Base-by-base conservation (phyloP, 805 yeast genomes). In the Metschnikowia kofuensis region DNA sequence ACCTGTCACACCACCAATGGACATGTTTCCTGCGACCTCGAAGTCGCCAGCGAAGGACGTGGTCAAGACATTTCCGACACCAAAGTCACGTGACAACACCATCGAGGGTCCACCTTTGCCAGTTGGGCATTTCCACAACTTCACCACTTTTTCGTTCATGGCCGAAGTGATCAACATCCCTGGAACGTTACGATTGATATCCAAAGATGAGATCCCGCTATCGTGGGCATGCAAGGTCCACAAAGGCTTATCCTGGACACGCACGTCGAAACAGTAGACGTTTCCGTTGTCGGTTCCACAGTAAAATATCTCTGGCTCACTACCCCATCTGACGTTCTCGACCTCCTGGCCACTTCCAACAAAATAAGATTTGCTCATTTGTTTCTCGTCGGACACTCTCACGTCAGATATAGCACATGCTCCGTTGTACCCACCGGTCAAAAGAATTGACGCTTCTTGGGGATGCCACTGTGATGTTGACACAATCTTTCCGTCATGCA, bases 181-280 rank as follows among this genome's bases (percentile, higher is more conserved):
- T 27, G 84, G 83, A 31, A 89, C 65, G 62, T 73, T 79, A 27
- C 65, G 63, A 69, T 89, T 91, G 35, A 84, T 77, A 56, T 85
- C 85, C 57, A 94, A 77, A 2, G 92, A 76, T 5, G 97, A 85
- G 52, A 94, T 85, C 52, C 96, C 97, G 2, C 96, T 80, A 69
- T 94, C 98, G 66, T 94, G 99, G 2, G 98, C 98, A 67, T 94
- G 96, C 58, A 94, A 75, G 2, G 96, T 89, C 99, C 99, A 94
- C 31, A 92, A 60, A 15, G 97, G 91, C 55, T 77, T 78, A 40
- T 76, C 77, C 35, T 75, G 79, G 44, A 70, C 72, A 66, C 96
- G 82, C 40, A 89, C 85, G 67, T 92, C 99, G 60, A 86, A 92
- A 53, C 92, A 85, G 72, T 89, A 89, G 27, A 94, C 81, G 60